Percentiles rank a stretch among this genome's conserved stretches.
Conservation (phyloP, 2,329 filamentous ascomycete genomes). For the Metarhizium brunneum region DNA sequence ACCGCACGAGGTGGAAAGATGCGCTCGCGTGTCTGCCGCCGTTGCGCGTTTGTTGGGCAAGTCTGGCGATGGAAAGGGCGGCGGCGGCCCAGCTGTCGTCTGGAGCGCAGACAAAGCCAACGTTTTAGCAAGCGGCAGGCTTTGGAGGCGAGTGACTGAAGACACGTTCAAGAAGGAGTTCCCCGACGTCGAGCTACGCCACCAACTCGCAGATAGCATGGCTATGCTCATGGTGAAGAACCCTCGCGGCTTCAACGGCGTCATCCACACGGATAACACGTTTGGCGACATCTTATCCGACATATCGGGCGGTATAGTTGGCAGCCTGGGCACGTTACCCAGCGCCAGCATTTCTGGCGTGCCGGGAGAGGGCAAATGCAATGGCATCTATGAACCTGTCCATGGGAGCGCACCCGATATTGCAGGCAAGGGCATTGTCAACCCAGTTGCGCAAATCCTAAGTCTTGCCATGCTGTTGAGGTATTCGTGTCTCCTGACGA, state of each 20-base stretch:
- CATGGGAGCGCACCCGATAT: constrained; percentile 66
- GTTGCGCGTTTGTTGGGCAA: too few relatives aligned
- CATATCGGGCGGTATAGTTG: constrained; percentile 62
- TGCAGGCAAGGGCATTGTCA: constrained; percentile 55
- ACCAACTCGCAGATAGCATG: constrained; percentile 69
- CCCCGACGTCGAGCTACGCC: too few relatives aligned
- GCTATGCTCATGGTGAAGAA: constrained; percentile 98
- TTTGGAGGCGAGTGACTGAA: too few relatives aligned
- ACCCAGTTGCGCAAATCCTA: constrained; percentile 63
- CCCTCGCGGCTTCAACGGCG: constrained; percentile 75
- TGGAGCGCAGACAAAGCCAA: too few relatives aligned
- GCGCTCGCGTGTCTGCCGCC: too few relatives aligned
- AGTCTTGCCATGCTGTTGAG: constrained; percentile 68
- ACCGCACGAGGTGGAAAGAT: too few relatives aligned
- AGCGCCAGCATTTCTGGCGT: too few relatives aligned
- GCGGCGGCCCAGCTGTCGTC: too few relatives aligned
- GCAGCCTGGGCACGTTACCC: constrained; percentile 13
- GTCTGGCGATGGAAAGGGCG: too few relatives aligned
- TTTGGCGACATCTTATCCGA: constrained; percentile 96
- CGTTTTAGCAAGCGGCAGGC: too few relatives aligned
- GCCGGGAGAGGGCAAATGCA: constrained; percentile 27
- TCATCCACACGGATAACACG: constrained; percentile 49
- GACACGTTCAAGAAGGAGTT: too few relatives aligned
- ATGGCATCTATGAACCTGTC: constrained; percentile 71
- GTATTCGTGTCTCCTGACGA: constrained; percentile 49